Evolutionary conservation across 1,284 basidiomycete species (phyloP), one percentile per base, ranked within the genome.

Genomic region (Ustilago bromivora): DNA sequence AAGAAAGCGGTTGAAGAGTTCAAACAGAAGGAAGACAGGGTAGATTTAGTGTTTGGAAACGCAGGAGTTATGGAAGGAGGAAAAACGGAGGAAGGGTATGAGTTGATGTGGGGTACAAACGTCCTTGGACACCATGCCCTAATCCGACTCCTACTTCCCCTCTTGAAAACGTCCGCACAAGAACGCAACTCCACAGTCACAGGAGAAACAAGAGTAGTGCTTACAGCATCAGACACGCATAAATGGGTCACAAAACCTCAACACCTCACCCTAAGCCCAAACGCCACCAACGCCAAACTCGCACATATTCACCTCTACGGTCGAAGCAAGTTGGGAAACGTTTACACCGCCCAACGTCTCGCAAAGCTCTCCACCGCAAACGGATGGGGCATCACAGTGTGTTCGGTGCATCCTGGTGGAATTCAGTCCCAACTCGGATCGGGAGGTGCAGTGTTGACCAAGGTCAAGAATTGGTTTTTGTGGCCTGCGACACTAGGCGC

Each of bases 51-150:
- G 3, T 78, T 82, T 40, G 71, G 66, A 43, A 79, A 79, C 47
- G 82, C 79, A 1, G 81, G 81, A 3, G 68, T 81, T 0, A 74
- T 81, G 77, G 47, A 61, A 8, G 53, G 55, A 0, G 61, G 71
- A 1, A 54, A 23, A 17, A 79, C 81, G 0, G 49, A 43, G 15
- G 70, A 84, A 12, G 80, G 78, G 1, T 78, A 80, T 47, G 82
- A 84, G 53, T 57, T 78, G 40, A 82, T 82, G 61, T 60, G 66
- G 10, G 82, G 78, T 0, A 80, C 78, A 4, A 84, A 84, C 19
- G 74, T 72, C 0, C 56, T 84, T 0, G 81, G 79, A 0, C 79
- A 78, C 32, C 78, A 82, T 41, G 79, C 76, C n/a, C 57, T 83
- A 7, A 46, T 78, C 3, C 59, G 71, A 4, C 55, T 78, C 1